Conservation (phyloP, 805 yeast species). For the Ogataea ramenticola region DNA sequence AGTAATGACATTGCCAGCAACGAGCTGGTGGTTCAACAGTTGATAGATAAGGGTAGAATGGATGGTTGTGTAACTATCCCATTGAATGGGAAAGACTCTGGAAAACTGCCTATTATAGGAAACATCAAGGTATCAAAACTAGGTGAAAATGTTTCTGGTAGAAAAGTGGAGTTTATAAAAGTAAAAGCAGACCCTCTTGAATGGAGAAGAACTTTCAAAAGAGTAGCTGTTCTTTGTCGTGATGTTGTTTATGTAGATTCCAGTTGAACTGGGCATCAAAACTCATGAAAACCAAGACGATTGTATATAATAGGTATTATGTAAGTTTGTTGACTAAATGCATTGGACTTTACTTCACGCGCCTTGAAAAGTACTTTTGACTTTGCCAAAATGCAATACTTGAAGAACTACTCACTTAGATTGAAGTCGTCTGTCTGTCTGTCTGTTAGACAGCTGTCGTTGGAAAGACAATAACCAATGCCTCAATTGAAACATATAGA, state of each 20-base stretch:
- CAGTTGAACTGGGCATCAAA: no score
- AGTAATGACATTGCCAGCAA: slow-evolving; percentile 12
- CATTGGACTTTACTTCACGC: no score
- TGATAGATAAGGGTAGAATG: slow-evolving; percentile 21
- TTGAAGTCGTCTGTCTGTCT: no score
- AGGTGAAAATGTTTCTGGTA: slow-evolving; percentile 30
- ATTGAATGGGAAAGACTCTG: slow-evolving; percentile 35
- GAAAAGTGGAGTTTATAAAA: slow-evolving; percentile 48
- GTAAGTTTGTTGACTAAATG: no score
- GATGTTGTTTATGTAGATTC: slow-evolving; percentile 42
- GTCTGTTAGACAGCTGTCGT: no score
- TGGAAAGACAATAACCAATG: slow-evolving; percentile 16
- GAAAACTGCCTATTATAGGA: slow-evolving; percentile 39
- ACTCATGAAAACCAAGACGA: no score
- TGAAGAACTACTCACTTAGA: no score
- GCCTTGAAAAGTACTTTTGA: no score
- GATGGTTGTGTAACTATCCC: slow-evolving; percentile 30
- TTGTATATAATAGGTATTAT: no score
- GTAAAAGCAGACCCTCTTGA: slow-evolving; percentile 63
- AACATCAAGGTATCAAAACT: slow-evolving; percentile 34
- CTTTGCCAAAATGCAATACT: no score
- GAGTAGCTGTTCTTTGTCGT: slow-evolving; percentile 48
- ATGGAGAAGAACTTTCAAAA: slow-evolving; percentile 63
- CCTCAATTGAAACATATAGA: slow-evolving; percentile 34
- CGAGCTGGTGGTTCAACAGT: slow-evolving; percentile 12